phyloP scores from a whole-genome alignment of 805 yeast species.

The Metschnikowia cubensis region DNA sequence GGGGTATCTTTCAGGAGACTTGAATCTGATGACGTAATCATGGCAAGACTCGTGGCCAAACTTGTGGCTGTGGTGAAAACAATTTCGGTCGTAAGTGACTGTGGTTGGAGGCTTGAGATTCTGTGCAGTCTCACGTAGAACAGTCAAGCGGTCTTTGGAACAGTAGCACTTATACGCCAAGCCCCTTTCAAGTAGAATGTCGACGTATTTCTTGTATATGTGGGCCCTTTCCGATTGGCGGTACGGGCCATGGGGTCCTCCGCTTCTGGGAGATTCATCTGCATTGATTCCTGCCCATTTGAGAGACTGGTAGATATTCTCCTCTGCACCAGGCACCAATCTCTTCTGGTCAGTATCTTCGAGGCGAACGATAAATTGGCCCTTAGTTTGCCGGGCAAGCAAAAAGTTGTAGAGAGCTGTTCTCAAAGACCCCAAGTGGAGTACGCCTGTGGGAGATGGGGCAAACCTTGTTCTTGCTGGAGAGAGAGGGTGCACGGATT shows the following conservation, averaged over 20 bases:
- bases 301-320: slow-evolving; percentile 69
- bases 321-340: slow-evolving; percentile 76
- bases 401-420: slow-evolving; percentile 90
- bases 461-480: slow-evolving; percentile 92
- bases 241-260: slow-evolving; percentile 66
- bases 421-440: slow-evolving; percentile 91
- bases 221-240: slow-evolving; percentile 76
- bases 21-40: slow-evolving; percentile 63
- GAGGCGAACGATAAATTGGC: slow-evolving; percentile 73
- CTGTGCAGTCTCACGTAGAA: slow-evolving; percentile 68
- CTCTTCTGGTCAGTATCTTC: slow-evolving; percentile 93
- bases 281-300: slow-evolving; percentile 69
- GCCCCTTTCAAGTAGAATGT: slow-evolving; percentile 55
- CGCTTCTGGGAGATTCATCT: slow-evolving; percentile 78
- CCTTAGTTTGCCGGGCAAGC: slow-evolving; percentile 73
- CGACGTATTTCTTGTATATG: slow-evolving; percentile 61
- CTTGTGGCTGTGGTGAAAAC: slow-evolving; percentile 38
- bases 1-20: slow-evolving; percentile 69
- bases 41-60: slow-evolving; percentile 44
- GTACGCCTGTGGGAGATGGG: slow-evolving; percentile 94
- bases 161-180: slow-evolving; percentile 87
- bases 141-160: slow-evolving; percentile 68
- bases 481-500: slow-evolving; percentile 33
- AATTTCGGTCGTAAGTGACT: slow-evolving; percentile 86
- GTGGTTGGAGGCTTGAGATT: slow-evolving; percentile 81